Percentiles rank a stretch among this genome's conserved stretches.
phyloP scores from a whole-genome alignment of 2,329 filamentous ascomycete species.

The Cordyceps fumosorosea region DNA sequence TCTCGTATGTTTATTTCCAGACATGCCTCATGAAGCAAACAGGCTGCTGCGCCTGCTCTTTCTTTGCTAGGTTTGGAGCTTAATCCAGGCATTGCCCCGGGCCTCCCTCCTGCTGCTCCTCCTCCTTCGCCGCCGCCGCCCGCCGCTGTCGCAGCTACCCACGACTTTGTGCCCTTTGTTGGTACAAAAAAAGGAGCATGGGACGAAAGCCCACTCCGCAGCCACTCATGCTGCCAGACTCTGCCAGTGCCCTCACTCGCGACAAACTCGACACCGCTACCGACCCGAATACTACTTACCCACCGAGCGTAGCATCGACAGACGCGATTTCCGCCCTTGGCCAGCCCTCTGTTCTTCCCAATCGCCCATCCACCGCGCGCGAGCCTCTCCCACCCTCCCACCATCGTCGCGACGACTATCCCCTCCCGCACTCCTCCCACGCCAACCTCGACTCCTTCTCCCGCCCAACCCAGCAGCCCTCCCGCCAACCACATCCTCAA shows the following conservation, averaged over 20 bases:
- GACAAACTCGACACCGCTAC: slow-evolving; percentile 9
- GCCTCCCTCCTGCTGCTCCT: neutral
- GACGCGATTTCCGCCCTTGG: slow-evolving; percentile 36
- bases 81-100: neutral
- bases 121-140: neutral
- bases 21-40: slow-evolving; percentile 3
- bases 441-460: slow-evolving; percentile 16
- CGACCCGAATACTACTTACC: slow-evolving; percentile 12
- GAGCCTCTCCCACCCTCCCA: slow-evolving; percentile 18
- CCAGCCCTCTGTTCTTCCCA: slow-evolving; percentile 32
- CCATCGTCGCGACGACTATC: slow-evolving; percentile 9
- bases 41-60: slow-evolving; percentile 5
- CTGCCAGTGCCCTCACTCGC: slow-evolving; percentile 22
- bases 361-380: slow-evolving; percentile 5
- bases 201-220: slow-evolving; percentile 53
- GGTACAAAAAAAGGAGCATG: slow-evolving; percentile 29
- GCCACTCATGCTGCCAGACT: slow-evolving; percentile 47
- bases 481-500: slow-evolving; percentile 23
- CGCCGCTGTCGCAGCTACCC: neutral
- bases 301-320: slow-evolving; percentile 25
- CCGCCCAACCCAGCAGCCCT: slow-evolving; percentile 17
- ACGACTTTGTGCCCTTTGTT: neutral
- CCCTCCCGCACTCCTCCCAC: slow-evolving; percentile 8
- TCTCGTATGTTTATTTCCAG: neutral
- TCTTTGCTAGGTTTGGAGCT: neutral